Base-by-base conservation (phyloP, 352 stramenopile genomes). In the Globisporangium iwayamae region DNA sequence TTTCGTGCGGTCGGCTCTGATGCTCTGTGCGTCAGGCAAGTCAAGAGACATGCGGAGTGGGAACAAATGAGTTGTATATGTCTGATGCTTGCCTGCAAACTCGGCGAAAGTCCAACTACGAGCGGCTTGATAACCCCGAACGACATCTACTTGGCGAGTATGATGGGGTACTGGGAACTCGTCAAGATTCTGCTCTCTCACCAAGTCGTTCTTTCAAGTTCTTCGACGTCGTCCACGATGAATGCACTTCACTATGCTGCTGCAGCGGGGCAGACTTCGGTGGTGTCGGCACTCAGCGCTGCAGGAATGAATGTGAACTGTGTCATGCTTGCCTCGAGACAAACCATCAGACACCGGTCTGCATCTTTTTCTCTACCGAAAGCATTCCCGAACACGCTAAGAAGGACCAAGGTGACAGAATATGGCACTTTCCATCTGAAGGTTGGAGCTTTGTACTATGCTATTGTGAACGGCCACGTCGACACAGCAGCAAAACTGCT, bases 251-350 rank as follows among this genome's bases (percentile, higher is more conserved):
- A 90, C 62, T 64, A 81, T 16, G 78, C 81, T 41, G 69, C 81
- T 30, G 66, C 69, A n/a, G 75, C 76, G 9, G 81, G 81, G 0
- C 61, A 87, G 66, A 81, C 78, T 0, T 64, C 64, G 2, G 43
- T 81, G 7, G 71, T 85, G 20, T 75, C 67, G 47, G 69, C 69
- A 7, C 70, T 90, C 28, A 62, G 79, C 22, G 70, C 78, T 18
- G 75, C 75, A 6, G 78, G 81, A 22, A 84, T 85, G 70, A 79
- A 88, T 46, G 75, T 87, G 4, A 90, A 87, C 39, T 90, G 72
- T 46, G 51, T 72, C 22, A n/a, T 69, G 0, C 28, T 9, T 52
- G 43, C 16, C 34, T 28, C n/a, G 18, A 43, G 32, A 4, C 56
- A 16, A 9, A 2, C 9, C 18, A 52, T 16, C 11, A 60, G 38